Evolutionary conservation across 257 asterid species (phyloP).

Genomic region (Agastache rugosa): DNA sequence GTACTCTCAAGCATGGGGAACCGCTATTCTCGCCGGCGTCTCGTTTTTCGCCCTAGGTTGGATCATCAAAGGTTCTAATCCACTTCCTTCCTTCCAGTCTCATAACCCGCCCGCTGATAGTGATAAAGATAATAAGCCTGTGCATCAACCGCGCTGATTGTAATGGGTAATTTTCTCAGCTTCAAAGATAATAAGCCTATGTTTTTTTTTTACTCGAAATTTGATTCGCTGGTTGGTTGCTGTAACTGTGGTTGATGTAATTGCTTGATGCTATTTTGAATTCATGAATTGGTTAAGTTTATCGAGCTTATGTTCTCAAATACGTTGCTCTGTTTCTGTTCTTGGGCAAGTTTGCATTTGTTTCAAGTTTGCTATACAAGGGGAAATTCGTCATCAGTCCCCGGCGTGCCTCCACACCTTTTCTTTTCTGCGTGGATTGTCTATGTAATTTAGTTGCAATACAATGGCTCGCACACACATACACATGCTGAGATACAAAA

Average conservation of each 20-base stretch:
- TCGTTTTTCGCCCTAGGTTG: slow-evolving; percentile 95
- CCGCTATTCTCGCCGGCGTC: slow-evolving; percentile 87
- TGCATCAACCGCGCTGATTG: slow-evolving; percentile 42
- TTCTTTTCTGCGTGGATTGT: too few species aligned
- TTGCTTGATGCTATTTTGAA: slow-evolving; percentile 1
- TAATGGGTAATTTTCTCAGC: slow-evolving; percentile 17
- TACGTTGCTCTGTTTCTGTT: slow-evolving; percentile 8
- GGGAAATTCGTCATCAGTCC: not conserved
- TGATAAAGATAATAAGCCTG: slow-evolving; percentile 24
- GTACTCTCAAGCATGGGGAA: slow-evolving; percentile 98
- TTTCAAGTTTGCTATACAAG: not conserved
- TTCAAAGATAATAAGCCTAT: not conserved
- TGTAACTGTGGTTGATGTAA: not conserved
- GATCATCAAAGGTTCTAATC: slow-evolving; percentile 85
- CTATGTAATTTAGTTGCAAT: slow-evolving; percentile 11
- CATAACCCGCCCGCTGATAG: slow-evolving; percentile 10
- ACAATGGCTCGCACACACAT: not conserved
- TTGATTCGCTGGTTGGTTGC: not conserved
- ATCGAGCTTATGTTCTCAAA: slow-evolving; percentile 1
- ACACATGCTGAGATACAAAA: not conserved
- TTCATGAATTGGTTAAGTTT: not conserved
- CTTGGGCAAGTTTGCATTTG: not conserved
- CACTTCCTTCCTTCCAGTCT: slow-evolving; percentile 64
- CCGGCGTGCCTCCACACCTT: too few species aligned
- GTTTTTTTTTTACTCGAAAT: not conserved